Percentiles rank a stretch among this genome's conserved stretches.
Evolutionary conservation across 2,329 filamentous ascomycete genomes (phyloP).

Genomic region (Tolypocladium endophyticum): DNA sequence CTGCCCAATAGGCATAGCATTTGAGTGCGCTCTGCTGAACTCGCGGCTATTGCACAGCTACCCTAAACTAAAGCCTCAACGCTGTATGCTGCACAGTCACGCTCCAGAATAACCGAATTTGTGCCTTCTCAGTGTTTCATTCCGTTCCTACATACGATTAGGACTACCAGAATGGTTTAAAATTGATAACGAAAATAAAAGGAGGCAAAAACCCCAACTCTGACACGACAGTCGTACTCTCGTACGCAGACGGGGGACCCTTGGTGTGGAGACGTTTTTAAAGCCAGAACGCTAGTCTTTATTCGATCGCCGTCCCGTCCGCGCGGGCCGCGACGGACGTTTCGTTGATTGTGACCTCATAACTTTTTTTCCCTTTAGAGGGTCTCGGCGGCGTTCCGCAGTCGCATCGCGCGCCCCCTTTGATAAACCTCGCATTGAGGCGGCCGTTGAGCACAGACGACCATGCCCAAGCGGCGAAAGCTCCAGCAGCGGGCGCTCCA

Average conservation of each 20-base stretch:
- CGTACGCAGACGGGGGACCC: background rate
- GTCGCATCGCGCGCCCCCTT: background rate
- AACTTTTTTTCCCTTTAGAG: background rate
- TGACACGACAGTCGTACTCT: background rate
- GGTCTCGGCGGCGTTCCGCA: background rate
- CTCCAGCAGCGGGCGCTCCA: conserved; percentile 2
- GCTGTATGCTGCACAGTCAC: too few relatives aligned
- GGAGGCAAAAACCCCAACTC: background rate
- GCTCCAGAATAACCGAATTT: too few relatives aligned
- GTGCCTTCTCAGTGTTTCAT: too few relatives aligned
- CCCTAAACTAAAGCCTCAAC: too few relatives aligned
- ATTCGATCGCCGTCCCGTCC: background rate
- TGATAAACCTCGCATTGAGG: background rate
- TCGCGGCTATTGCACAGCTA: too few relatives aligned
- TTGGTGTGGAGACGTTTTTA: background rate
- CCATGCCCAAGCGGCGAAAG: conserved; percentile 10
- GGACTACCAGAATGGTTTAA: background rate
- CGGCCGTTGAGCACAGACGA: background rate
- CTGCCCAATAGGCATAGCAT: too few relatives aligned
- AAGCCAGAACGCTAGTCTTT: background rate
- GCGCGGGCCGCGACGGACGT: background rate
- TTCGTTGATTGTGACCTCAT: background rate
- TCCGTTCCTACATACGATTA: too few relatives aligned
- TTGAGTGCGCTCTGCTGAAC: too few relatives aligned
- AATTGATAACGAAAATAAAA: background rate